Conservation (phyloP, 2,329 filamentous ascomycete genomes). For the Aspergillus candidus region DNA sequence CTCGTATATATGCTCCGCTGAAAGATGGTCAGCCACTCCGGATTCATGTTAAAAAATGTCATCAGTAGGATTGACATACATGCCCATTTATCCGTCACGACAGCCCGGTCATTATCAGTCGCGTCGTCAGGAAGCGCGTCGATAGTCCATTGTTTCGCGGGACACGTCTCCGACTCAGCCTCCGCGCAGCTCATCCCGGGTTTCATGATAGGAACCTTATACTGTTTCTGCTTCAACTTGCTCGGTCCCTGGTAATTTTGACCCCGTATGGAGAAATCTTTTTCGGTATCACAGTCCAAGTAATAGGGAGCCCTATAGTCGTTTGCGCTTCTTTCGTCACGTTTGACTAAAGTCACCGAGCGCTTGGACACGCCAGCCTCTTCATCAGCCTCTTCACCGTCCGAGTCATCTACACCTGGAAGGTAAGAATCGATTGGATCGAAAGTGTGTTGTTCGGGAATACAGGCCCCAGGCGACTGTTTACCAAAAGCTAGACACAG, state of each 20-base stretch:
- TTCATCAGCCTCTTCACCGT: neutral
- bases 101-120: neutral
- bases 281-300: neutral
- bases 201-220: too few relatives aligned
- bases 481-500: slow-evolving; percentile 2
- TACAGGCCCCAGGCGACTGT: neutral
- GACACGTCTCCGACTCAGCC: too few relatives aligned
- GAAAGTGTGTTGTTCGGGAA: neutral
- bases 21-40: too few relatives aligned
- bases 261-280: neutral
- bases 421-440: too few relatives aligned
- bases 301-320: neutral
- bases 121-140: neutral
- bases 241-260: neutral
- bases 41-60: too few relatives aligned
- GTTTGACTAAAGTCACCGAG: too few relatives aligned
- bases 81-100: neutral
- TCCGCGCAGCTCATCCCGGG: too few relatives aligned
- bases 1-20: slow-evolving; percentile 9
- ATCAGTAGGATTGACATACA: neutral
- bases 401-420: neutral
- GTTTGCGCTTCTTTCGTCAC: too few relatives aligned
- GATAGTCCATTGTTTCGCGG: neutral
- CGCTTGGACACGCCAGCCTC: neutral
- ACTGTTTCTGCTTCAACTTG: neutral